Conservation (phyloP, 2,329 filamentous ascomycete genomes). For the Fusarium nygamai region DNA sequence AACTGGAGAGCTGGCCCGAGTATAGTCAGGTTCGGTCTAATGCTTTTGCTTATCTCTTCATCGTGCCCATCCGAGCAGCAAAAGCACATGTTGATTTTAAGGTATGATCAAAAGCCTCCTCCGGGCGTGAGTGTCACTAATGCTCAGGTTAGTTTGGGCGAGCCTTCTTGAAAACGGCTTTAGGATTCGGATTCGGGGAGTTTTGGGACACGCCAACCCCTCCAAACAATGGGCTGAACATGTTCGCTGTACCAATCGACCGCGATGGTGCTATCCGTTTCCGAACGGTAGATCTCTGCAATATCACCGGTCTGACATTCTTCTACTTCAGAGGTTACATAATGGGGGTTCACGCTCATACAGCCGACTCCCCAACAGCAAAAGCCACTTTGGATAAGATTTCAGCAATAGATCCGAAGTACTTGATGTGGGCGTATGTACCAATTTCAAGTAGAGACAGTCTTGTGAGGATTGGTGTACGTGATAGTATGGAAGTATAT, state of each 20-base stretch:
- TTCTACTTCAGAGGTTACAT: not conserved
- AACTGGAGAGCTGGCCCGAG: not conserved
- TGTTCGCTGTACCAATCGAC: fast-evolving
- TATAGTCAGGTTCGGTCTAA: not conserved
- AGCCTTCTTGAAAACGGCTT: not conserved
- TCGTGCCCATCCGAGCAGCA: not conserved
- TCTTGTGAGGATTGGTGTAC: not conserved
- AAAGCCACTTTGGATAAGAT: not conserved
- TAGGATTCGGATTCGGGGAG: not conserved
- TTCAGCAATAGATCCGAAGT: not conserved
- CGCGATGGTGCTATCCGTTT: not conserved
- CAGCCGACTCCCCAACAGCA: not conserved
- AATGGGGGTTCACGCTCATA: not conserved
- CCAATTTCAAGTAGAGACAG: not conserved
- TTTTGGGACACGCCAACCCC: not conserved
- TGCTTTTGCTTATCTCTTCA: not conserved
- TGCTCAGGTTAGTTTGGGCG: not conserved
- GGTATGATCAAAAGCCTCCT: not conserved
- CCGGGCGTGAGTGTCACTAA: not conserved
- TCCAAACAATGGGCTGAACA: not conserved
- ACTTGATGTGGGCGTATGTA: not conserved
- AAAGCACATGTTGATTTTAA: not conserved
- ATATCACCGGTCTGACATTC: not conserved
- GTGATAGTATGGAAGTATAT: not conserved
- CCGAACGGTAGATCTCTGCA: not conserved